phyloP scores from a whole-genome alignment of 2,329 filamentous ascomycete species.

The Cryphonectria parasitica region DNA sequence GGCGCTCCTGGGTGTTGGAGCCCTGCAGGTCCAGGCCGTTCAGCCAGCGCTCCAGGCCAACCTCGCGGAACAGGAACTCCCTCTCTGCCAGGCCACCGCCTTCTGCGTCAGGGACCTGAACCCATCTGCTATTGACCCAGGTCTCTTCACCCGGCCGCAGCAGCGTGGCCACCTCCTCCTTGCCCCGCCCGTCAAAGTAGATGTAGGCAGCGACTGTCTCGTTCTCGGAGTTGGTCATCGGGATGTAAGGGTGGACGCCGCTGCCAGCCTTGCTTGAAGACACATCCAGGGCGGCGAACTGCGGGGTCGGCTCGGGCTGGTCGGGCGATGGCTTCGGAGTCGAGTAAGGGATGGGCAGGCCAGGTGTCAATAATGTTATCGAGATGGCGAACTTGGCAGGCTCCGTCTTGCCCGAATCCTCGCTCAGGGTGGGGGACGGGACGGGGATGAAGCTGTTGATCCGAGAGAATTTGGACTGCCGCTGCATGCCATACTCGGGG shows the following conservation, averaged over 20 bases:
- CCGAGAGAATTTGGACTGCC: conserved; percentile 85
- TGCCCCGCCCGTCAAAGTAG: conserved; percentile 93
- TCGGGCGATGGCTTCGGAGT: conserved; percentile 77
- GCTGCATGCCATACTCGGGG: conserved; percentile 91
- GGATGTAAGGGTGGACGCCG: conserved; percentile 82
- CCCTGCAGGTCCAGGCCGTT: conserved; percentile 96
- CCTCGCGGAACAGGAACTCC: conserved; percentile 96
- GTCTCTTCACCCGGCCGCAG: conserved; percentile 93
- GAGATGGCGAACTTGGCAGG: conserved; percentile 97
- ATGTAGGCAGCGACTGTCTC: conserved; percentile 99
- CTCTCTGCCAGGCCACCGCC: conserved; percentile 93
- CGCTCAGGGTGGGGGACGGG: conserved; percentile 79
- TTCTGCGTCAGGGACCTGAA: conserved; percentile 87
- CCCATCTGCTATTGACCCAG: conserved; percentile 98
- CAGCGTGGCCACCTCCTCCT: conserved; percentile 96
- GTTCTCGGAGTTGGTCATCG: conserved; percentile 89
- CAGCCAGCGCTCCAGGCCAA: conserved; percentile 93
- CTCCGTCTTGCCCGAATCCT: conserved; percentile 76
- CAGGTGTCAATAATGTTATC: conserved; percentile 90
- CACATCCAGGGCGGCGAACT: conserved; percentile 75
- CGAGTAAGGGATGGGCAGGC: conserved; percentile 89
- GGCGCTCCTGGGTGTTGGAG: conserved; percentile 84
- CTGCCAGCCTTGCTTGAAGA: conserved; percentile 55
- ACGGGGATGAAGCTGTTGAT: conserved; percentile 98
- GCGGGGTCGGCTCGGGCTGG: conserved; percentile 80